Conservation (phyloP, 176 grass and related monocot genomes). For the Panicum miliaceum region DNA sequence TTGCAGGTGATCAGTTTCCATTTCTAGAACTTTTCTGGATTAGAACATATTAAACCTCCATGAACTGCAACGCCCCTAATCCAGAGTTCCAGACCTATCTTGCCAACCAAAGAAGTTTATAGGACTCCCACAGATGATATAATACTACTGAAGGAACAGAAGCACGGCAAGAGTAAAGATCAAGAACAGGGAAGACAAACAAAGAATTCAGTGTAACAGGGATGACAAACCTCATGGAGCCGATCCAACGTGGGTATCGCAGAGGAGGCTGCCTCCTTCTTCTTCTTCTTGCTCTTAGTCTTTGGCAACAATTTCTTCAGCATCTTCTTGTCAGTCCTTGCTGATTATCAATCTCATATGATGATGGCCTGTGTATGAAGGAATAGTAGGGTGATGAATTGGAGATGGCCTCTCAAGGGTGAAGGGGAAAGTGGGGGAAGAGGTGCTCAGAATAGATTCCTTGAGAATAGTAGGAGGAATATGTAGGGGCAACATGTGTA, state of each 20-base stretch:
- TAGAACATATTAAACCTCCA: background rate
- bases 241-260: slow-evolving; percentile 57
- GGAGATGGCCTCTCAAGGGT: background rate
- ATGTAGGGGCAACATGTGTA: slow-evolving; percentile 8
- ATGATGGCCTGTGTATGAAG: slow-evolving; percentile 32
- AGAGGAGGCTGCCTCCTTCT: slow-evolving; percentile 57
- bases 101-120: background rate
- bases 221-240: slow-evolving; percentile 47
- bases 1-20: background rate
- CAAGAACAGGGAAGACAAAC: slow-evolving; percentile 1
- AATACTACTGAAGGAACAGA: background rate
- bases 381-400: slow-evolving; percentile 19
- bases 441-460: background rate
- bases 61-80: background rate
- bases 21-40: background rate
- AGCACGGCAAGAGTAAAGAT: background rate
- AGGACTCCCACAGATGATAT: background rate
- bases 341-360: background rate
- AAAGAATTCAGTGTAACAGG: background rate
- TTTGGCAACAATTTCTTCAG: slow-evolving; percentile 54
- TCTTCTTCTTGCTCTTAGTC: slow-evolving; percentile 65
- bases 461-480: slow-evolving; percentile 31
- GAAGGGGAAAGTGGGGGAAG: slow-evolving; percentile 10
- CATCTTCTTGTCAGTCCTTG: slow-evolving; percentile 37
- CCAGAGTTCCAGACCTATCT: slow-evolving; percentile 4